These are phyloP conservation scores for Graphilbum ipis-grandicollis DNA, from an alignment of 2,329 filamentous ascomycete species.

Conservation along the genomic window DNA sequence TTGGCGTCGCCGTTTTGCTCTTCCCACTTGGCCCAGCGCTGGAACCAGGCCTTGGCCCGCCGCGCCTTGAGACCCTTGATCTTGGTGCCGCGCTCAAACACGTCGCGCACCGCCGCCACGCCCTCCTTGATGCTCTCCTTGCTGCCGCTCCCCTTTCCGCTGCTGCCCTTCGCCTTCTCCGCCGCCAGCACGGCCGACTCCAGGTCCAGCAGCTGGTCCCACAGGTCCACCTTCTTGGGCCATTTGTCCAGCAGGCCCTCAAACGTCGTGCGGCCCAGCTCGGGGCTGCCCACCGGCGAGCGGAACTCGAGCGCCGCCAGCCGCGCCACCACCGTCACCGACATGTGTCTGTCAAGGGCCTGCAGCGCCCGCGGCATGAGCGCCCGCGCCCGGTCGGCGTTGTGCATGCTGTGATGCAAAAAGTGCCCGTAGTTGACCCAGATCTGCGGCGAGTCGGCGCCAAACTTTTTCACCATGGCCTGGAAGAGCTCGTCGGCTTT, in stretches of 20 bases:
- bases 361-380: slow-evolving; percentile 74
- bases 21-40: slow-evolving; percentile 84
- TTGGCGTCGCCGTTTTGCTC: slow-evolving; percentile 53
- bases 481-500: slow-evolving; percentile 84
- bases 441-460: slow-evolving; percentile 59
- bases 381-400: slow-evolving; percentile 57
- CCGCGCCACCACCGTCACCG: slow-evolving; percentile 63
- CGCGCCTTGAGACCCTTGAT: slow-evolving; percentile 60
- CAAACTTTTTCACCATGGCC: slow-evolving; percentile 73
- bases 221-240: slow-evolving; percentile 80
- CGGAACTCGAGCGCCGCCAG: slow-evolving; percentile 89
- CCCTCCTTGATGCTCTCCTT: too few species aligned
- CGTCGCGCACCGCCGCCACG: slow-evolving; percentile 40
- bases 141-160: slow-evolving; percentile 28
- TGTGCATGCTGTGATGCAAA: slow-evolving; percentile 55
- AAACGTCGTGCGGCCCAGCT: slow-evolving; percentile 88
- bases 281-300: slow-evolving; percentile 63
- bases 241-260: slow-evolving; percentile 71
- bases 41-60: slow-evolving; percentile 76
- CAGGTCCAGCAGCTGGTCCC: slow-evolving; percentile 81
- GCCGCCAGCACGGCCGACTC: slow-evolving; percentile 48
- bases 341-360: slow-evolving; percentile 47
- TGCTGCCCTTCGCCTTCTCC: slow-evolving; percentile 28
- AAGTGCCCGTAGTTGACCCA: slow-evolving; percentile 95
- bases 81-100: slow-evolving; percentile 67